phyloP scores from a whole-genome alignment of 805 yeast genomes.

The Ogataea nonfermentans region DNA sequence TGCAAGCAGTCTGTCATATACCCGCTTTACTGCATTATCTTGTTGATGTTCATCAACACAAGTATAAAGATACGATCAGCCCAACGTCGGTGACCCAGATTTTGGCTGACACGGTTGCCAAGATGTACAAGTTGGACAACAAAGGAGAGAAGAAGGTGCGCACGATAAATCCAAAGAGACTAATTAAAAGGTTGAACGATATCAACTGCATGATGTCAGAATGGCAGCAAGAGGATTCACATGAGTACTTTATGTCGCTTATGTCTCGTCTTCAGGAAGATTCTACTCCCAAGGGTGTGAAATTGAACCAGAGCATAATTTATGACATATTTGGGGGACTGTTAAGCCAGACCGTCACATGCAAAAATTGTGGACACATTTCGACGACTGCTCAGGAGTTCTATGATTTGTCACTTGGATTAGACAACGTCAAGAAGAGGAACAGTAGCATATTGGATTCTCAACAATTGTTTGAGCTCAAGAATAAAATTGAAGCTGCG shows the following conservation, averaged over 20 bases:
- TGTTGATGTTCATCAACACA: conserved; percentile 57
- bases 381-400: conserved; percentile 90
- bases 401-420: conserved; percentile 84
- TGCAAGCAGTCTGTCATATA: conserved; percentile 84
- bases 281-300: conserved; percentile 84
- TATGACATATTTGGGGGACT: conserved; percentile 95
- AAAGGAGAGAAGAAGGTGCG: conserved; percentile 37
- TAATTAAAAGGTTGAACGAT: conserved; percentile 70
- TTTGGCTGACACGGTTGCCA: conserved; percentile 64
- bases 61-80: conserved; percentile 45
- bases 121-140: conserved; percentile 65
- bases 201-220: conserved; percentile 95
- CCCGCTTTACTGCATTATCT: conserved; percentile 89
- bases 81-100: conserved; percentile 61
- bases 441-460: conserved; percentile 31
- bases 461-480: conserved; percentile 27
- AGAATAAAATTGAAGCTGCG: conserved; percentile 29
- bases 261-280: conserved; percentile 89
- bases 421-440: conserved; percentile 52
- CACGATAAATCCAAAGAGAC: conserved; percentile 70
- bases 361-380: conserved; percentile 76
- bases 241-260: conserved; percentile 93
- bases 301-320: conserved; percentile 74
- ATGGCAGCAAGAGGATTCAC: conserved; percentile 98
- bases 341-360: conserved; percentile 78